Evolutionary conservation across 495 filamentous ascomycete species (phyloP).

Genomic region (Penicillium arizonense): DNA sequence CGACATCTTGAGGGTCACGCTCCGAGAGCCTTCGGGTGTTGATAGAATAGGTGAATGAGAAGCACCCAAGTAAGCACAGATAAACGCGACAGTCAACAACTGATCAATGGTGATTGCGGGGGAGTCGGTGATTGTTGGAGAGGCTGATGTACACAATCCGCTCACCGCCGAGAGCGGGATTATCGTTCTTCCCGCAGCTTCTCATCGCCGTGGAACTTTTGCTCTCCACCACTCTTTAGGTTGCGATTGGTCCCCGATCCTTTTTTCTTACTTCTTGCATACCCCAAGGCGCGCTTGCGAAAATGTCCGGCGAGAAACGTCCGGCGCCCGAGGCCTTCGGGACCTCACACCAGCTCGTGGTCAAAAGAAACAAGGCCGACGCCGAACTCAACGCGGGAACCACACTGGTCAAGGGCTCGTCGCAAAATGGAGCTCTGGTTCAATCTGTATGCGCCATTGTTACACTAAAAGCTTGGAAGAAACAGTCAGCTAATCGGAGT

Average conservation of each 20-base stretch:
- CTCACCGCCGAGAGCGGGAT: conserved; percentile 24
- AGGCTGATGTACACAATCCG: conserved; percentile 17
- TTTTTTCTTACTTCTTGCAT: background rate
- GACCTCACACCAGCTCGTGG: conserved; percentile 70
- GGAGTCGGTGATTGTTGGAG: conserved; percentile 19
- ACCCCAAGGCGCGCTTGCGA: conserved; percentile 10
- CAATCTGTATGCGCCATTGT: conserved; percentile 66
- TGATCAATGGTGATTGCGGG: conserved; percentile 23
- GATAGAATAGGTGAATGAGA: background rate
- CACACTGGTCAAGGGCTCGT: conserved; percentile 63
- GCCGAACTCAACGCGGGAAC: conserved; percentile 61
- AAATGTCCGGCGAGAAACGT: conserved; percentile 87
- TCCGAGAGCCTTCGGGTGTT: background rate
- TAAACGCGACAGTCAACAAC: conserved; percentile 13
- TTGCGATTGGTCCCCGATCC: conserved; percentile 2
- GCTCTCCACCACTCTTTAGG: conserved; percentile 10
- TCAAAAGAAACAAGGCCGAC: conserved; percentile 82
- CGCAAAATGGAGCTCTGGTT: conserved; percentile 71
- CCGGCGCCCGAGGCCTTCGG: conserved; percentile 78
- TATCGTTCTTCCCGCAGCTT: conserved; percentile 32
- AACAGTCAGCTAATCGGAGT: conserved; percentile 4
- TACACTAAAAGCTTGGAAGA: background rate
- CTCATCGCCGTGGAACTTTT: conserved; percentile 19
- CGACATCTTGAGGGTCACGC: conserved; percentile 49
- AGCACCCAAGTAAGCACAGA: background rate